Evolutionary conservation across 2,329 filamentous ascomycete species (phyloP).

Genomic region (Mycogone perniciosa): DNA sequence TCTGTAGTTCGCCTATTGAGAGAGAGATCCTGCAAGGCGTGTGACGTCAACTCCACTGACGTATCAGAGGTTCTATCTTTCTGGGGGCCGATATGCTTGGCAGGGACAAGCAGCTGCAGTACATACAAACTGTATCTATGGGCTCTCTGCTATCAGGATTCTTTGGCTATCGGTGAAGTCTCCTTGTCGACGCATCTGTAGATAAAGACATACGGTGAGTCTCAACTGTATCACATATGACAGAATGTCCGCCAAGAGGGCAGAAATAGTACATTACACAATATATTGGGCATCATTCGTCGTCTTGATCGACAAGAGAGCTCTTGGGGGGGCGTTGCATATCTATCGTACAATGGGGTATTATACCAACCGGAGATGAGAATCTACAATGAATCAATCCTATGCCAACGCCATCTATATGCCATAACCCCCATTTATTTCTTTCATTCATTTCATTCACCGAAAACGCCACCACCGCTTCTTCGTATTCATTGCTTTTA

Average conservation of each 20-base stretch:
- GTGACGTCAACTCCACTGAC: too few species aligned
- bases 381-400: not conserved
- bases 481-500: slow-evolving; percentile 34
- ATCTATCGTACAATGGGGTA: slow-evolving; percentile 6
- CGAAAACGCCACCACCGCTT: slow-evolving; percentile 28
- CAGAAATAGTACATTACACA: not conserved
- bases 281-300: not conserved
- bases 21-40: too few species aligned
- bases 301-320: not conserved
- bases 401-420: slow-evolving; percentile 11
- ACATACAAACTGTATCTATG: too few species aligned
- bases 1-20: too few species aligned
- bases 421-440: not conserved
- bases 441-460: not conserved
- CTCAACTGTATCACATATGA: not conserved
- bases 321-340: not conserved
- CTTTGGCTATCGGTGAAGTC: too few species aligned
- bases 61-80: too few species aligned
- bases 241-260: not conserved
- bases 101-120: too few species aligned
- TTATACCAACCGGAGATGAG: slow-evolving; percentile 3
- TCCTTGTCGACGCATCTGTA: too few species aligned
- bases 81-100: too few species aligned
- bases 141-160: too few species aligned
- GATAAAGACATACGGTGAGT: too few species aligned